Percentiles rank a stretch among this genome's conserved stretches.
Conservation (phyloP, 2,329 filamentous ascomycete species). For the Cladophialophora immunda region DNA sequence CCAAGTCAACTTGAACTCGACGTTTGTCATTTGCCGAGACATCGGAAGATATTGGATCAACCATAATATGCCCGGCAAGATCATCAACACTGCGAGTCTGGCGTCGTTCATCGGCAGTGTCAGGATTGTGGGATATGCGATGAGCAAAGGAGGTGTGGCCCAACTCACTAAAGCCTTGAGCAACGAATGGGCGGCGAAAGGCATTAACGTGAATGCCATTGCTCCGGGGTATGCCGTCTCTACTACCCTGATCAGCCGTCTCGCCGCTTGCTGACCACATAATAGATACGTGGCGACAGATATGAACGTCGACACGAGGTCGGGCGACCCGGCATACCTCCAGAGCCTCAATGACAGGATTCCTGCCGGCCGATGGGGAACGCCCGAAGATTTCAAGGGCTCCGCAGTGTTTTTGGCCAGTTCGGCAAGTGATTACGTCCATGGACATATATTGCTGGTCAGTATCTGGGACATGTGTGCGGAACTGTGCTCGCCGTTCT, state of each 20-base stretch:
- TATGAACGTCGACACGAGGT: constrained; percentile 88
- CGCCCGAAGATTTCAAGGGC: constrained; percentile 62
- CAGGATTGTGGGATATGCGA: constrained; percentile 87
- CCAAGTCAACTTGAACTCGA: constrained; percentile 84
- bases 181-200: constrained; percentile 84
- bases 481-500: too few relatives aligned
- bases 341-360: constrained; percentile 66
- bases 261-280: background rate
- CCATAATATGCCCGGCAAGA: constrained; percentile 55
- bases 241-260: background rate
- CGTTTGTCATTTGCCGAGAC: constrained; percentile 81
- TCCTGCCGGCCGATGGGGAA: constrained; percentile 83
- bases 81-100: constrained; percentile 86
- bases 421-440: constrained; percentile 56
- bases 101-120: constrained; percentile 86
- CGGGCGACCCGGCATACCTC: constrained; percentile 74
- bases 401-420: constrained; percentile 60
- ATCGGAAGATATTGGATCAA: constrained; percentile 79
- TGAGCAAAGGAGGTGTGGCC: constrained; percentile 82
- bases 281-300: constrained; percentile 65
- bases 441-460: constrained; percentile 52
- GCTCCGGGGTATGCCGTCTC: constrained; percentile 83
- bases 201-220: constrained; percentile 86
- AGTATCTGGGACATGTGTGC: background rate
- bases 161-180: constrained; percentile 85